These are phyloP conservation scores for Globisporangium okanoganense DNA, from an alignment of 352 stramenopile genomes.

Conservation along the genomic window DNA sequence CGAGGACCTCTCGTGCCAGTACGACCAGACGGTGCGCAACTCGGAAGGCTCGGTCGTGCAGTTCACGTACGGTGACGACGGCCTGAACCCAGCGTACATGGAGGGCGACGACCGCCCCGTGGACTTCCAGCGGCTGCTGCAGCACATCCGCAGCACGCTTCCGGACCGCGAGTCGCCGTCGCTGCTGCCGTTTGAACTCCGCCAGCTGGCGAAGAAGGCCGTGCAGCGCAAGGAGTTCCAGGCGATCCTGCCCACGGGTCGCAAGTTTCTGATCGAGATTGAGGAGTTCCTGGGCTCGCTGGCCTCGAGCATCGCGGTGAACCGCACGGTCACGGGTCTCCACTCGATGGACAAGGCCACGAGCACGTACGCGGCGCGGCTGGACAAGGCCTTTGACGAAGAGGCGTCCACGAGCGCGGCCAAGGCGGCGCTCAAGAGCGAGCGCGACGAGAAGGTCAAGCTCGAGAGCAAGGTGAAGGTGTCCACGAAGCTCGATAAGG, in stretches of 20 bases:
- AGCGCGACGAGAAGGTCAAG: slow-evolving; percentile 23
- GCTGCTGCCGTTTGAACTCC: slow-evolving; percentile 81
- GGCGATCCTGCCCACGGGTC: slow-evolving; percentile 79
- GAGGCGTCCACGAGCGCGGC: slow-evolving; percentile 29
- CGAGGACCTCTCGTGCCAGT: slow-evolving; percentile 96
- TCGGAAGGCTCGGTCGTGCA: slow-evolving; percentile 94
- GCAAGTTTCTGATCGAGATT: slow-evolving; percentile 90
- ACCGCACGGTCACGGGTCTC: slow-evolving; percentile 52
- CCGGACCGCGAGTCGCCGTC: slow-evolving; percentile 62
- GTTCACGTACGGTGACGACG: slow-evolving; percentile 99
- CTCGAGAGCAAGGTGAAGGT: slow-evolving; percentile 58
- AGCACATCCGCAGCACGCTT: slow-evolving; percentile 86
- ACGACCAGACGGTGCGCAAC: slow-evolving; percentile 91
- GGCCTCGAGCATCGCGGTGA: slow-evolving; percentile 56
- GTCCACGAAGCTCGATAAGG: slow-evolving; percentile 59
- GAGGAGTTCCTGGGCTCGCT: slow-evolving; percentile 76
- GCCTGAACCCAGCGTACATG: slow-evolving; percentile 97
- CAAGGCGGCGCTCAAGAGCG: slow-evolving; percentile 9
- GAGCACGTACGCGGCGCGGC: slow-evolving; percentile 57
- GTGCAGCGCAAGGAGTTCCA: slow-evolving; percentile 82
- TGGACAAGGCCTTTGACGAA: slow-evolving; percentile 67
- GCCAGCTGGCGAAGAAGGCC: slow-evolving; percentile 77
- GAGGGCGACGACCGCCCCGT: slow-evolving; percentile 93
- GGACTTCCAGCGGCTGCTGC: slow-evolving; percentile 93
- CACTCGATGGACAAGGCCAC: slow-evolving; percentile 59